Percentiles rank a stretch among this genome's conserved stretches.
Conservation (phyloP, 768 basidiomycete genomes). For the Naganishia vaughanmartiniae region DNA sequence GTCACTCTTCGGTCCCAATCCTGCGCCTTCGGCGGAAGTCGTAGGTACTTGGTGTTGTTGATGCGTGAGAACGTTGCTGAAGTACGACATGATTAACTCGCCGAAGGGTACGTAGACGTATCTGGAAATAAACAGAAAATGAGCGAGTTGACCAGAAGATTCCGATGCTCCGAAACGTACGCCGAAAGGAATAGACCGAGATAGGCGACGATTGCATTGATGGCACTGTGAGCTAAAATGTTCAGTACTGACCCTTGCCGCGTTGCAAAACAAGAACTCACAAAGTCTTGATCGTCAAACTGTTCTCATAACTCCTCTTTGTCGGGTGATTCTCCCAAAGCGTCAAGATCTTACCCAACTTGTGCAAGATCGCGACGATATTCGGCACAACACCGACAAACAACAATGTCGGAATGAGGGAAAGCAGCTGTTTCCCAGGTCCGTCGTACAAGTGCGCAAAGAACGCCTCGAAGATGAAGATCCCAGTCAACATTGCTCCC, state of each 20-base stretch:
- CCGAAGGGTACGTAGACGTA: slow-evolving; percentile 92
- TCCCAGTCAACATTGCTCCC: slow-evolving; percentile 68
- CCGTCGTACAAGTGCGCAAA: slow-evolving; percentile 84
- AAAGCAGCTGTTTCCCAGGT: slow-evolving; percentile 69
- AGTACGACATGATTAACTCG: slow-evolving; percentile 69
- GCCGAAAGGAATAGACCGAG: slow-evolving; percentile 88
- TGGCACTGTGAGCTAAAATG: slow-evolving; percentile 52
- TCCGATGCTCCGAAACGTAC: neutral
- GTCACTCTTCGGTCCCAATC: slow-evolving; percentile 40
- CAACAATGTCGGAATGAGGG: slow-evolving; percentile 76
- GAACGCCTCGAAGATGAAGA: slow-evolving; percentile 77
- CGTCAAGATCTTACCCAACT: slow-evolving; percentile 67
- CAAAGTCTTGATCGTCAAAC: slow-evolving; percentile 86
- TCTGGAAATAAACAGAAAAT: slow-evolving; percentile 21
- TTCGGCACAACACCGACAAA: slow-evolving; percentile 78
- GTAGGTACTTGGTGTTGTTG: slow-evolving; percentile 26
- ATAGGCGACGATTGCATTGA: slow-evolving; percentile 85
- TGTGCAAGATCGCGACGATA: slow-evolving; percentile 70
- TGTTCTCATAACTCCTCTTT: slow-evolving; percentile 70
- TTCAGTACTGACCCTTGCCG: neutral
- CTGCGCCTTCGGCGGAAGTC: slow-evolving; percentile 49
- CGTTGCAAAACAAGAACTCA: slow-evolving; percentile 28
- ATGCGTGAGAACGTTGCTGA: slow-evolving; percentile 34
- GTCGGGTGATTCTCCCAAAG: slow-evolving; percentile 89
- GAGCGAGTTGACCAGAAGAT: neutral